Base-by-base conservation (phyloP, 164 flowering plant species). In the Magnolia changhungtana region DNA sequence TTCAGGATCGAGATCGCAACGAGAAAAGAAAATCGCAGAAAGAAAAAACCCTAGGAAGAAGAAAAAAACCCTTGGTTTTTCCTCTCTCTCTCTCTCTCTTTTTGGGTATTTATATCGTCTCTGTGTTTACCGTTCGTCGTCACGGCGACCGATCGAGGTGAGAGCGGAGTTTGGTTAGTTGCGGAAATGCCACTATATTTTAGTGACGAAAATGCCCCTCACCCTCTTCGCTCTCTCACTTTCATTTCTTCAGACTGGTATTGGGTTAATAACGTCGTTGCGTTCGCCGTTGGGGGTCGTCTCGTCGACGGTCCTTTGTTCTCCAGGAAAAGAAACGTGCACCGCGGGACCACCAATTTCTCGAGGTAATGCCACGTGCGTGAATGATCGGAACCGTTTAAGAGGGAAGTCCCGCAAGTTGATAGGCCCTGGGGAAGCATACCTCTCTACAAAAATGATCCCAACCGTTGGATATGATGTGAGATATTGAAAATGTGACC, bases 91-190 rank as follows among this genome's bases (percentile, higher is more conserved):
- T 45, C 23, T 50, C 45, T 64, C 50, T 23, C 31, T 31, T 24
- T 52, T 4, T 55, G 13, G 13, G 13, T 55, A 18, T 59, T 70
- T 66, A 58, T 66, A 20, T 50, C 70, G 59, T 23, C 72, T 58
- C 67, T 20, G 73, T 73, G 67, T 24, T 45, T 21, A 72, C 72
- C 50, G 73, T 67, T 67, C 68, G 72, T 73, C 76, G 76, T 74
- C 73, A 68, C 69, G 73, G 77, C 65, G 65, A 71, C 77, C 59
- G 64, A 37, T 37, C 45, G 45, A 37, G 27, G 4, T 4, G 66
- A 8, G 9, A 63, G 66, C 0, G 21, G 21, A n/a, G 20, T 16
- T n/a, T n/a, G 8, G 21, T n/a, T 63, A 63, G 6, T 16, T 63
- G 20, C 66, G 66, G 20, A 63, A n/a, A 7, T 16, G 68, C 68